Percentiles rank a stretch among this genome's conserved stretches.
Conservation (phyloP, 1,284 basidiomycete genomes). For the Moesziomyces globuligerus region DNA sequence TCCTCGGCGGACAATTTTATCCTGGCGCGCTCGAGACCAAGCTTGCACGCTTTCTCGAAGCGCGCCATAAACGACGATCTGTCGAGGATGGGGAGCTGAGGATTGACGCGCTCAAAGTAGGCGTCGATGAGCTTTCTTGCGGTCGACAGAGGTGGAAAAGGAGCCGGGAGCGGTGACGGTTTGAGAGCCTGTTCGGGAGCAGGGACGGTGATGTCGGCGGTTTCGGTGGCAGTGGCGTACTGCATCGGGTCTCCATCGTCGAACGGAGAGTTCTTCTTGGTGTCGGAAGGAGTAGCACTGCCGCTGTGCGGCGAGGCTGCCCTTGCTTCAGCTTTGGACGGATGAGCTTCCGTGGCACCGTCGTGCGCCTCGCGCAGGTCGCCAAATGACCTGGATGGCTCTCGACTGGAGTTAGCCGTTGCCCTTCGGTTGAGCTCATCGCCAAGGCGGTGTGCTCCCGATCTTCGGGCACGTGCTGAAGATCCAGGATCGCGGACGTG, state of each 20-base stretch:
- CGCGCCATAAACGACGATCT: constrained; percentile 34
- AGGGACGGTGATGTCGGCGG: constrained; percentile 44
- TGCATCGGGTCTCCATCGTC: constrained; percentile 50
- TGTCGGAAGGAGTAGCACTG: constrained; percentile 30
- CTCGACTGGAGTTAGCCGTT: constrained; percentile 6
- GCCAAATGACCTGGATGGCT: not conserved
- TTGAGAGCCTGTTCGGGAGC: constrained; percentile 45
- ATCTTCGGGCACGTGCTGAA: constrained; percentile 5
- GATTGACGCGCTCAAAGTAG: constrained; percentile 50
- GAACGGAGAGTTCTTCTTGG: constrained; percentile 44
- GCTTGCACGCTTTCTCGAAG: constrained; percentile 38
- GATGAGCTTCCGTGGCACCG: not conserved
- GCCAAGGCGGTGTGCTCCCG: constrained; percentile 22
- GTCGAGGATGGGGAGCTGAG: constrained; percentile 45
- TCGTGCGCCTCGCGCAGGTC: constrained; percentile 9
- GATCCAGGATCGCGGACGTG: constrained; percentile 41
- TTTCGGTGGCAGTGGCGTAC: constrained; percentile 48
- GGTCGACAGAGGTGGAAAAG: constrained; percentile 42
- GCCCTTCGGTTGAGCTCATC: constrained; percentile 25
- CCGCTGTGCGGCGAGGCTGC: constrained; percentile 27
- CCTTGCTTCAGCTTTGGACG: constrained; percentile 7
- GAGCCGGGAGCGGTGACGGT: constrained; percentile 38
- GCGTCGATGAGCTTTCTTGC: constrained; percentile 48
- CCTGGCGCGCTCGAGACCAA: constrained; percentile 25
- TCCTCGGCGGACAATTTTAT: constrained; percentile 24